A percentile compares a stretch with the other conserved stretches of the same genome.
Evolutionary conservation across 108 stramenopile genomes (phyloP).

Genomic region (Cyclostephanos tholiformis): DNA sequence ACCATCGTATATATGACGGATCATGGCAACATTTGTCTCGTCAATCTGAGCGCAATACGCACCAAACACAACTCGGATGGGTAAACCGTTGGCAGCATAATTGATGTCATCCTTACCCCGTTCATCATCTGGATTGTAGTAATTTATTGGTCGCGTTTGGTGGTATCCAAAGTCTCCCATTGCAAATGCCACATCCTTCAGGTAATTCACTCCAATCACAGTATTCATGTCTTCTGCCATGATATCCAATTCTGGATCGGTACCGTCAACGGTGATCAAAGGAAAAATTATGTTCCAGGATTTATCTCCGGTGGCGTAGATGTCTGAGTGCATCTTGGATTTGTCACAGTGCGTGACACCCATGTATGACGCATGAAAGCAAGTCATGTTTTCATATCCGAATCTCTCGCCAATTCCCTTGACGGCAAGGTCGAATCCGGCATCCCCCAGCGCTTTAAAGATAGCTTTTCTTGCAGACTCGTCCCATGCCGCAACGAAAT

Average conservation of each 20-base stretch:
- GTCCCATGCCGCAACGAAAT: slow-evolving; percentile 52
- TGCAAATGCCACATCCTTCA: slow-evolving; percentile 54
- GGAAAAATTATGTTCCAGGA: slow-evolving; percentile 53
- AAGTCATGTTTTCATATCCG: slow-evolving; percentile 46
- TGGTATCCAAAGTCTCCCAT: slow-evolving; percentile 60
- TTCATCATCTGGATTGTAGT: slow-evolving; percentile 31
- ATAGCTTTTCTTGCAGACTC: slow-evolving; percentile 39
- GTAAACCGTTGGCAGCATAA: slow-evolving; percentile 9
- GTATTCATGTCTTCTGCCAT: slow-evolving; percentile 54
- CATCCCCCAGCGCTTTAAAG: slow-evolving; percentile 42
- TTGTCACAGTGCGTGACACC: slow-evolving; percentile 53
- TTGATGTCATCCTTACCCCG: slow-evolving; percentile 4
- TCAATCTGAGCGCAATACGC: slow-evolving; percentile 58
- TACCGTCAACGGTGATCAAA: slow-evolving; percentile 47
- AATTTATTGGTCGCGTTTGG: slow-evolving; percentile 47
- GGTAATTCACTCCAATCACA: slow-evolving; percentile 55
- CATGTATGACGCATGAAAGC: slow-evolving; percentile 52
- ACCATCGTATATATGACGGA: slow-evolving; percentile 53
- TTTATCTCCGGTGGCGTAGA: slow-evolving; percentile 50
- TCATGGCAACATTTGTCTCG: slow-evolving; percentile 51
- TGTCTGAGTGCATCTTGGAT: slow-evolving; percentile 45
- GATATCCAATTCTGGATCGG: slow-evolving; percentile 45
- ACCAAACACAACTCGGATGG: slow-evolving; percentile 53
- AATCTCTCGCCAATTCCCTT: slow-evolving; percentile 45
- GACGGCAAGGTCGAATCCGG: slow-evolving; percentile 47